These are phyloP conservation scores for Vicia villosa DNA, from an alignment of 306 rosid genomes.

Conservation along the genomic window DNA sequence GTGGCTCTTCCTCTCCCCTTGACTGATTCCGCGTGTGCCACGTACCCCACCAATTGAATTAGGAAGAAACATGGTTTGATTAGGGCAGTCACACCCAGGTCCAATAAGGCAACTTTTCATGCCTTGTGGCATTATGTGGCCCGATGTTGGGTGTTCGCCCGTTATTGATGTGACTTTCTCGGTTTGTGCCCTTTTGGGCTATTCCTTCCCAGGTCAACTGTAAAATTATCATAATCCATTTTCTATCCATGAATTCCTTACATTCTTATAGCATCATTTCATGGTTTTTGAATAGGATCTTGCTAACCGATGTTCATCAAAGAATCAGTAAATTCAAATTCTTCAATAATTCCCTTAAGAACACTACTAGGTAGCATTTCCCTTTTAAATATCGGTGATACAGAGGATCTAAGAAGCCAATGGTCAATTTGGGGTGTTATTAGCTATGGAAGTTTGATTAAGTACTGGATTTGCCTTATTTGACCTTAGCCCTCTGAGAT, in stretches of 20 bases:
- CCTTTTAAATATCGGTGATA: not conserved
- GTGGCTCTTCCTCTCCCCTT: too few species aligned
- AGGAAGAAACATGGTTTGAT: too few species aligned
- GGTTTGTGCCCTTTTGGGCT: too few species aligned
- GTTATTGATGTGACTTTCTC: too few species aligned
- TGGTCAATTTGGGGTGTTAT: not conserved
- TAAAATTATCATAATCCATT: too few species aligned
- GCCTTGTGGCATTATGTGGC: too few species aligned
- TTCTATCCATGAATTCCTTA: not conserved
- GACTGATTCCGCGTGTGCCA: too few species aligned
- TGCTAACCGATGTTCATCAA: not conserved
- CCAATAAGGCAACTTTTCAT: too few species aligned
- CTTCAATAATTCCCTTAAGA: not conserved
- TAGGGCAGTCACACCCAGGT: too few species aligned
- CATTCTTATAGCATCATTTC: not conserved
- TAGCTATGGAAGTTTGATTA: constrained; percentile 4
- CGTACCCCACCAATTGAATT: too few species aligned
- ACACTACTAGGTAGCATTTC: not conserved
- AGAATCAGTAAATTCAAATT: not conserved
- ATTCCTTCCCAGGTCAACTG: too few species aligned
- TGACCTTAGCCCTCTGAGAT: not conserved
- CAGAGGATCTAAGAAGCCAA: not conserved
- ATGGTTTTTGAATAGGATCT: not conserved
- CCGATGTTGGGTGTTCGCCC: too few species aligned
- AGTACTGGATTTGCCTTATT: constrained; percentile 12